A percentile compares a stretch with the other conserved stretches of the same genome.
These are phyloP conservation scores for Sporothrix dimorphospora DNA, from an alignment of 2,329 filamentous ascomycete genomes.

Conservation along the genomic window DNA sequence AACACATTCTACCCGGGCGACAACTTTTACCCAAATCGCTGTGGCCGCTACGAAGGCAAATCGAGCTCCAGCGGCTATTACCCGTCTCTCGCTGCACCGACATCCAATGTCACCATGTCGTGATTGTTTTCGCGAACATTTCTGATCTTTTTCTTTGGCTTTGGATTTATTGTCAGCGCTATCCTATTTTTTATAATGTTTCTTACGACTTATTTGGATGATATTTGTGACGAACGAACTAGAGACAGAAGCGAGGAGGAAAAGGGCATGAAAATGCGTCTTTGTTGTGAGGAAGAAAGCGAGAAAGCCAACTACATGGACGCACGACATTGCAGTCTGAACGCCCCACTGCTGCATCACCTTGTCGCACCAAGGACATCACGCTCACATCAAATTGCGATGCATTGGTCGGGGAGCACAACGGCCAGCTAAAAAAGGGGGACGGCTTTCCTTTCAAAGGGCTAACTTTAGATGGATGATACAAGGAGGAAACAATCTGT, in stretches of 20 bases:
- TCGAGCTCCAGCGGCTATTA: constrained; percentile 57
- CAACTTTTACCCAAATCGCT: constrained; percentile 47
- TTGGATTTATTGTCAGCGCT: background rate
- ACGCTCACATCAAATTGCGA: no score
- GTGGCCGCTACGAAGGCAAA: constrained; percentile 59
- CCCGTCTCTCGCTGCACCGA: constrained; percentile 51
- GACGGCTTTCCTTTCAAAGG: background rate
- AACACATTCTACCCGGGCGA: constrained; percentile 50
- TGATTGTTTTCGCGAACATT: constrained; percentile 27
- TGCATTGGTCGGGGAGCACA: background rate
- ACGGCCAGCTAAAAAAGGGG: background rate
- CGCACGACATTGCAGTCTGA: background rate
- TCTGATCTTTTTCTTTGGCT: background rate
- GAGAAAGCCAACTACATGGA: background rate
- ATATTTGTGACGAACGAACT: background rate
- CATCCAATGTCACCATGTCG: constrained; percentile 53
- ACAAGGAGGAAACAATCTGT: background rate
- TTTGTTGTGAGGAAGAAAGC: background rate
- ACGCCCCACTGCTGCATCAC: background rate
- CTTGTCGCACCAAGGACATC: background rate
- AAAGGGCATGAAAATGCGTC: background rate
- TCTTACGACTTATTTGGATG: constrained; percentile 23
- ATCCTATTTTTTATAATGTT: constrained; percentile 5
- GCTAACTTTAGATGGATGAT: background rate
- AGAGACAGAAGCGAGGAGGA: background rate